Evolutionary conservation across 352 stramenopile genomes (phyloP).

Genomic region (Thraustotheca clavata): DNA sequence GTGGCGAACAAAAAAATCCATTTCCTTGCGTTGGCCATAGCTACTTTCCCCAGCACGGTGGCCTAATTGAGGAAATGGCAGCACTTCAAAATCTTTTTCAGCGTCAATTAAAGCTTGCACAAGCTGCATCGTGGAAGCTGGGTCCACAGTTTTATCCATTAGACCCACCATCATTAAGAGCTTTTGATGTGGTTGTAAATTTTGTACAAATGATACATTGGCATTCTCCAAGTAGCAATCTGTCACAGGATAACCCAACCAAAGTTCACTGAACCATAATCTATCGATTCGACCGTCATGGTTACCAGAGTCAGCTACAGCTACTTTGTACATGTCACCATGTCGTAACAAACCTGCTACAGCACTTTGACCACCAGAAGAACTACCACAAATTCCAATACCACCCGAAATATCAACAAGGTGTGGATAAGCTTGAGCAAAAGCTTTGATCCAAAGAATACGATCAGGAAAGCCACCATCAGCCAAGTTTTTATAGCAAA

Average conservation of each 20-base stretch:
- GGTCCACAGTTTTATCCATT: slow-evolving; percentile 14
- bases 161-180: slow-evolving; percentile 1
- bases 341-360: background rate
- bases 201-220: background rate
- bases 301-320: slow-evolving; percentile 15
- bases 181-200: slow-evolving; percentile 1
- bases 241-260: background rate
- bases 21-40: background rate
- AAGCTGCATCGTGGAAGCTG: slow-evolving; percentile 12
- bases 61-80: background rate
- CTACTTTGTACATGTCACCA: slow-evolving; percentile 7
- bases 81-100: slow-evolving; percentile 16
- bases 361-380: slow-evolving; percentile 4
- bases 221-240: background rate
- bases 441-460: background rate
- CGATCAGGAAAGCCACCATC: slow-evolving; percentile 15
- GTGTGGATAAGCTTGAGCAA: background rate
- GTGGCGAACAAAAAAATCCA: slow-evolving; percentile 15
- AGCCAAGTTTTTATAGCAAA: slow-evolving; percentile 1
- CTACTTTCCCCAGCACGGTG: slow-evolving; percentile 2
- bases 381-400: slow-evolving; percentile 17
- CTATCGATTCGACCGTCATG: slow-evolving; percentile 19
- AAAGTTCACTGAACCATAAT: slow-evolving; percentile 18
- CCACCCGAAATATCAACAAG: background rate
- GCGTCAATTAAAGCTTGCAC: slow-evolving; percentile 17